Base-by-base conservation (phyloP, 306 rosid genomes). In the Trifolium subterraneum region DNA sequence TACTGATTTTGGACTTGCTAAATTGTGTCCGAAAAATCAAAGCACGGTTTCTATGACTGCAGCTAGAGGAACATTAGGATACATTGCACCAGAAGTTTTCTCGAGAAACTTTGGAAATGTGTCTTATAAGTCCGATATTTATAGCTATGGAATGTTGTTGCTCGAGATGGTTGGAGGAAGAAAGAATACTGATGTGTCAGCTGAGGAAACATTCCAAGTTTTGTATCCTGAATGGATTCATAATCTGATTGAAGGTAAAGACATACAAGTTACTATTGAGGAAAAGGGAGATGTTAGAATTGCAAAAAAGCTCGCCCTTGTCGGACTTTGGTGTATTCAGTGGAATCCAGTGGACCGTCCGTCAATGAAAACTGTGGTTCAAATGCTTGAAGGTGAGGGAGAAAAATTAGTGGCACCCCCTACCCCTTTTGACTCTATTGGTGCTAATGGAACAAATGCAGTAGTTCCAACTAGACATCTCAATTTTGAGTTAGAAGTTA, bases 251-350 rank as follows among this genome's bases (percentile, higher is more conserved):
- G 77, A 78, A 36, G 72, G 44, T 14, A 15, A 63, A 14, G 78
- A 74, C 5, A 8, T 78, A 0, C 56, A 18, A 8, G 31, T 68
- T 19, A 22, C 52, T 22, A 19, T 71, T 29, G 79, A 54, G 5
- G 60, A 61, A 10, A 79, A 61, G 63, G 74, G 48, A 38, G 69
- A 71, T 15, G 12, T 27, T 2, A 62, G 27, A 9, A 75, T 78
- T 55, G 79, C 71, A 14, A 79, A 78, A 47, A 81, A 63, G 68
- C 64, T 85, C 0, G 81, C 84, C 2, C 39, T 78, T 29, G 81
- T 81, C 0, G 88, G 86, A 27, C 79, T 84, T 3, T 84, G 86
- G 88, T 84, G 84, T 61, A 78, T 84, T 14, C 81, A 84, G 8
- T 84, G 86, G 85, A 71, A 84, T 8, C 84, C 86, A 0, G 23